phyloP scores from a whole-genome alignment of 495 filamentous ascomycete species.

The Copromyces sp. region DNA sequence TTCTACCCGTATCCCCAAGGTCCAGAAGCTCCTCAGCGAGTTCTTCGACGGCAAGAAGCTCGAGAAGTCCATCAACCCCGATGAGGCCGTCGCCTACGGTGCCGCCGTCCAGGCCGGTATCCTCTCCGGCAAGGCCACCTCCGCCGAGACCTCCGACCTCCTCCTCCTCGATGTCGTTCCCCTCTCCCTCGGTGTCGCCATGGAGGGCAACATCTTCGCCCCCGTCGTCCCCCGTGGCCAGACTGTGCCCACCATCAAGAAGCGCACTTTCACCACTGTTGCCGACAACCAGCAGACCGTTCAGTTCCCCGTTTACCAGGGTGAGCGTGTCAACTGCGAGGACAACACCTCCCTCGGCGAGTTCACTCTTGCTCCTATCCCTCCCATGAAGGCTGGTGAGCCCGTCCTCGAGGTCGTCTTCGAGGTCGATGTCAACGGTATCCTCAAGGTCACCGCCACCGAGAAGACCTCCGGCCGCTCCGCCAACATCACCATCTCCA shows the following conservation, averaged over 20 bases:
- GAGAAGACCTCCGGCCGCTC: slow-evolving; percentile 98
- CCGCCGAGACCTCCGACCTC: slow-evolving; percentile 90
- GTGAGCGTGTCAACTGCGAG: slow-evolving; percentile 98
- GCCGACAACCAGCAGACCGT: slow-evolving; percentile 94
- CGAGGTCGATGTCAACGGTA: slow-evolving; percentile 99
- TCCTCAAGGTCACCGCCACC: slow-evolving; percentile 98
- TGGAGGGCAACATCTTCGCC: slow-evolving; percentile 99
- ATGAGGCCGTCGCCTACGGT: slow-evolving; percentile 98
- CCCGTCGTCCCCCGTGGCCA: slow-evolving; percentile 87
- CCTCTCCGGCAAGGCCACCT: slow-evolving; percentile 92
- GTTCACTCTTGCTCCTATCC: slow-evolving; percentile 95
- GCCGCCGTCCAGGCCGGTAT: slow-evolving; percentile 98
- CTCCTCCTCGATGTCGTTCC: slow-evolving; percentile 94
- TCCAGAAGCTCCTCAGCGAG: slow-evolving; percentile 96
- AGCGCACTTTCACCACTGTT: slow-evolving; percentile 94
- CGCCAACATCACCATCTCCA: slow-evolving; percentile 99
- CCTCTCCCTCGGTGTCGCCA: slow-evolving; percentile 97
- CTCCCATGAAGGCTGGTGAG: slow-evolving; percentile 96
- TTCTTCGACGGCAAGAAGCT: slow-evolving; percentile 99
- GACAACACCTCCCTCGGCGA: slow-evolving; percentile 99
- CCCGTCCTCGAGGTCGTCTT: slow-evolving; percentile 97
- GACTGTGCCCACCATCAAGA: slow-evolving; percentile 90
- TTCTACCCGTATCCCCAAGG: slow-evolving; percentile 97
- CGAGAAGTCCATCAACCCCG: slow-evolving; percentile 99
- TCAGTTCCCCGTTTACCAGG: slow-evolving; percentile 96